Conservation (phyloP, 2,329 filamentous ascomycete genomes). For the Berkeleyomyces rouxiae region DNA sequence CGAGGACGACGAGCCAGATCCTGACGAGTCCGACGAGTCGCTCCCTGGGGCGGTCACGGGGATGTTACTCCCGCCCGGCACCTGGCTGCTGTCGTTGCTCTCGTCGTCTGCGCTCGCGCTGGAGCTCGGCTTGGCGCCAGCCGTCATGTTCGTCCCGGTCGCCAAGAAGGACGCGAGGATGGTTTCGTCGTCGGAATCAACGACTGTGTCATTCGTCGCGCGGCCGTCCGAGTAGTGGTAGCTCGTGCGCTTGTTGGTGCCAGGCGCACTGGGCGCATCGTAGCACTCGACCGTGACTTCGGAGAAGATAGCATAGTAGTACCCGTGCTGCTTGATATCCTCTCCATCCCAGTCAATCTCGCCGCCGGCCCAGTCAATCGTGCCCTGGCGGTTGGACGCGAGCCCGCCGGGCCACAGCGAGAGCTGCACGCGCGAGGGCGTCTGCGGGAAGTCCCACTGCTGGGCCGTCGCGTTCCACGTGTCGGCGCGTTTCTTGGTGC, state of each 20-base stretch:
- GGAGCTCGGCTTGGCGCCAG: conserved; percentile 19
- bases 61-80: conserved; percentile 14
- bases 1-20: background rate
- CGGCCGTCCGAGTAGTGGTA: conserved; percentile 56
- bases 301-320: conserved; percentile 71
- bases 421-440: conserved; percentile 75
- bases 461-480: conserved; percentile 78
- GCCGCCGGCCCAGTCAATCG: conserved; percentile 82
- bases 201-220: conserved; percentile 61
- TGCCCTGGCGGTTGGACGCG: conserved; percentile 61
- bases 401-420: conserved; percentile 93
- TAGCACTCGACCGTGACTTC: conserved; percentile 78
- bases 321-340: conserved; percentile 68
- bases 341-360: conserved; percentile 68
- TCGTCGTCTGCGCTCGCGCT: conserved; percentile 14
- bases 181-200: conserved; percentile 58
- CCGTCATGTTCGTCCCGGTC: conserved; percentile 60
- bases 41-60: background rate
- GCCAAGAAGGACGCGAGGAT: conserved; percentile 63
- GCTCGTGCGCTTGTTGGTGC: conserved; percentile 49
- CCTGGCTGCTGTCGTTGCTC: conserved; percentile 12
- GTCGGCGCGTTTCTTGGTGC: conserved; percentile 55
- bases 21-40: background rate
- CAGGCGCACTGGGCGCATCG: conserved; percentile 43
- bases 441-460: conserved; percentile 79